Evolutionary conservation across 768 basidiomycete genomes (phyloP).

Genomic region (Coprinellus aureogranulatus): DNA sequence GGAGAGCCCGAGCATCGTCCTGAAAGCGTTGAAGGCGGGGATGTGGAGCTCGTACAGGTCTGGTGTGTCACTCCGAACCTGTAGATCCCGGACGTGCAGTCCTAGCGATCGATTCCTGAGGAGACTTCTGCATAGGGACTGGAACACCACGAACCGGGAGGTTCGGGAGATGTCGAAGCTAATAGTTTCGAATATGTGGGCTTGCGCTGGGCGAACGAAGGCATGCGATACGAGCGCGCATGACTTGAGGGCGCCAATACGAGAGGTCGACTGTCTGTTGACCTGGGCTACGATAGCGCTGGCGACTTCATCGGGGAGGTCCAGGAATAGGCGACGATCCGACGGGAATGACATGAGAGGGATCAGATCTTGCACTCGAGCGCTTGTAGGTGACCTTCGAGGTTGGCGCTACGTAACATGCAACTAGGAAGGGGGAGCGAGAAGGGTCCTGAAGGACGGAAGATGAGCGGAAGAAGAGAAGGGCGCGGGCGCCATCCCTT

Average conservation of each 20-base stretch:
- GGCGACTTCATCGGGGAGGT: background rate
- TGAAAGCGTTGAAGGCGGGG: background rate
- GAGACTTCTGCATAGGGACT: background rate
- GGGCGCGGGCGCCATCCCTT: too few relatives aligned
- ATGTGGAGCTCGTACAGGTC: slow-evolving; percentile 1
- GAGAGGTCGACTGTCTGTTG: background rate
- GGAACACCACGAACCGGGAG: background rate
- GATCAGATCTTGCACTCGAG: too few relatives aligned
- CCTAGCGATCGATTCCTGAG: background rate
- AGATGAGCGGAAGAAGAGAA: too few relatives aligned
- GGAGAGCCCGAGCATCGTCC: background rate
- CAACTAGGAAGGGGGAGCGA: too few relatives aligned
- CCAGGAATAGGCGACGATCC: background rate
- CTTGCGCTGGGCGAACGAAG: background rate
- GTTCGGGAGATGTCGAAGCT: slow-evolving; percentile 4
- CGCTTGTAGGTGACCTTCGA: too few relatives aligned
- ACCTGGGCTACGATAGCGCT: background rate
- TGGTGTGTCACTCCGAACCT: background rate
- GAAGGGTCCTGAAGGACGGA: too few relatives aligned
- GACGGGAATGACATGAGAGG: too few relatives aligned
- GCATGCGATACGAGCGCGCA: background rate
- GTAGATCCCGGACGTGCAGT: background rate
- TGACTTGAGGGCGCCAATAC: background rate
- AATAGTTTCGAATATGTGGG: background rate
- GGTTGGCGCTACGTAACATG: too few relatives aligned